A percentile compares a stretch with the other conserved stretches of the same genome.
phyloP scores from a whole-genome alignment of 2,329 filamentous ascomycete species.

The Huntiella bhutanensis region DNA sequence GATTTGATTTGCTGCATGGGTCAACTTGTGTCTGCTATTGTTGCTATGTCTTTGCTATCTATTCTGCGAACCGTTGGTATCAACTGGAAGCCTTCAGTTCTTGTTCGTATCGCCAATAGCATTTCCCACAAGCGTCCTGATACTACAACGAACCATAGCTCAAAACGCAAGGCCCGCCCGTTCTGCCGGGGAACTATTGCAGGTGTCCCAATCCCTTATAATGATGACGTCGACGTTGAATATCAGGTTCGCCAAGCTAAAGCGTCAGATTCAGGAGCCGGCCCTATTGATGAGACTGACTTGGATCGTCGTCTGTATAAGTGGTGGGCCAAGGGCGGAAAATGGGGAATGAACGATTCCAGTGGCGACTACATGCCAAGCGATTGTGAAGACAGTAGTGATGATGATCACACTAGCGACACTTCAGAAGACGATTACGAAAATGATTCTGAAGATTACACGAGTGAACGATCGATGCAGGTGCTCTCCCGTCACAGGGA shows the following conservation, averaged over 20 bases:
- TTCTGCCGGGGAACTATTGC: constrained; percentile 4
- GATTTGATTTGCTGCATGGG: constrained; percentile 63
- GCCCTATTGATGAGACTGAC: constrained; percentile 36
- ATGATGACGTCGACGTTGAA: constrained; percentile 62
- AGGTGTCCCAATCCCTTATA: constrained; percentile 13
- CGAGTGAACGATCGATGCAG: no score
- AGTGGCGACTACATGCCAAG: constrained; percentile 58
- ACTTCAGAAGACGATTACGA: constrained; percentile 30
- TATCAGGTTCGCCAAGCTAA: constrained; percentile 47
- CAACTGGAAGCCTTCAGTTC: constrained; percentile 22
- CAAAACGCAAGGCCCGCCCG: not conserved
- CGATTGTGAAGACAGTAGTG: constrained; percentile 25
- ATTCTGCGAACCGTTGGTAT: constrained; percentile 2
- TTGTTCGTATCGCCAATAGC: constrained; percentile 26
- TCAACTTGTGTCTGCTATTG: constrained; percentile 40
- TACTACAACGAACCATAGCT: not conserved
- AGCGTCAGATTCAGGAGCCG: constrained; percentile 21
- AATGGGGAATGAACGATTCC: constrained; percentile 65
- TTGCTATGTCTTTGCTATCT: constrained; percentile 28
- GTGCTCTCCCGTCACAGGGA: not conserved
- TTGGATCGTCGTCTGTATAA: constrained; percentile 59
- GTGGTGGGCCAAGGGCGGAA: constrained; percentile 69
- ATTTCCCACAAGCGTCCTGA: not conserved
- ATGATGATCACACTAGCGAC: constrained; percentile 63
- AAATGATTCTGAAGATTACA: not conserved